phyloP scores from a whole-genome alignment of 2,329 filamentous ascomycete species.

The Tolypocladium sp. region DNA sequence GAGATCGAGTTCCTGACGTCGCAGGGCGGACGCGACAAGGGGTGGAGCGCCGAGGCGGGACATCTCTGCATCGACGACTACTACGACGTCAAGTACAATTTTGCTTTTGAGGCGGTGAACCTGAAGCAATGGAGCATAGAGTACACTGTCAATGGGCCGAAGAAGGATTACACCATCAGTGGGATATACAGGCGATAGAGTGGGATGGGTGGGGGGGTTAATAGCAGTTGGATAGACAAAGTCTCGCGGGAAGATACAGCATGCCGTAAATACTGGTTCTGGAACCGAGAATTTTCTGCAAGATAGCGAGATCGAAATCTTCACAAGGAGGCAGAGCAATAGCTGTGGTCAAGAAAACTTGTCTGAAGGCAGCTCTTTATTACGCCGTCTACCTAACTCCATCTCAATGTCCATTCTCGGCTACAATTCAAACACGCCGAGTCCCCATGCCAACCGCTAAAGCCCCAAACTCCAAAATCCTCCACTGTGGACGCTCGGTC shows the following conservation, averaged over 20 bases:
- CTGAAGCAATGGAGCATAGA: constrained; percentile 49
- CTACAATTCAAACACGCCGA: no score
- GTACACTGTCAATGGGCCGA: constrained; percentile 61
- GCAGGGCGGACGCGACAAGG: constrained; percentile 21
- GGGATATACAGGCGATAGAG: constrained; percentile 38
- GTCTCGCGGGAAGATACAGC: background rate
- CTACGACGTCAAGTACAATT: constrained; percentile 62
- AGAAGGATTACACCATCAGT: constrained; percentile 61
- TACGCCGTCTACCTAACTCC: no score
- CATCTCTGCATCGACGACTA: constrained; percentile 65
- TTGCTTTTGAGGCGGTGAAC: constrained; percentile 49
- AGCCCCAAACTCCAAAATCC: no score
- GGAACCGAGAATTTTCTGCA: no score
- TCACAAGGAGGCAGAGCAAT: no score
- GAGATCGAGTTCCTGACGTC: constrained; percentile 52
- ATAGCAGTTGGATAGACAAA: background rate
- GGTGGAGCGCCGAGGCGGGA: constrained; percentile 56
- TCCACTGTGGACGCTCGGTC: no score
- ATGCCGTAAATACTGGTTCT: background rate
- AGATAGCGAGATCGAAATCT: no score
- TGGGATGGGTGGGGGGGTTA: background rate
- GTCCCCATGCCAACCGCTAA: no score
- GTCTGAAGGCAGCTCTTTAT: no score
- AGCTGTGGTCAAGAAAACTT: no score
- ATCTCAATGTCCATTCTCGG: no score